A percentile compares a stretch with the other conserved stretches of the same genome.
Conservation (phyloP, 2,329 filamentous ascomycete genomes). For the Plenodomus lindquistii region DNA sequence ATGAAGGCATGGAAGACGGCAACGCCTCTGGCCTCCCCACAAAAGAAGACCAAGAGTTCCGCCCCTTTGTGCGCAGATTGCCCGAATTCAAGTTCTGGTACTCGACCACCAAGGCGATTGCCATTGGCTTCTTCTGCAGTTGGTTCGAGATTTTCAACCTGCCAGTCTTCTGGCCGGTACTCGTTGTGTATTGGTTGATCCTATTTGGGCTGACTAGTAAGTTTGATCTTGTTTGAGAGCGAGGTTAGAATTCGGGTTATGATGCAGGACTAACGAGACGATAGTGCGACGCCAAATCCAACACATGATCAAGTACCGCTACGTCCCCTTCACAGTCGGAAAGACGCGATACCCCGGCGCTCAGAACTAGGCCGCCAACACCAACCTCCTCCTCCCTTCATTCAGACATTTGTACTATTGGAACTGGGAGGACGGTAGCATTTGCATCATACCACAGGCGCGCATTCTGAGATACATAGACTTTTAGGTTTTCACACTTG, state of each 20-base stretch:
- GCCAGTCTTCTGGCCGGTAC: constrained; percentile 97
- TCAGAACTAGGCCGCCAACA: constrained; percentile 23
- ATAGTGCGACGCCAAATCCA: constrained; percentile 98
- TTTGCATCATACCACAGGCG: neutral
- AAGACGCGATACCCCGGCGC: constrained; percentile 59
- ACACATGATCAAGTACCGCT: constrained; percentile 99
- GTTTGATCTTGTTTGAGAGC: constrained; percentile 48
- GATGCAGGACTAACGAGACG: constrained; percentile 4
- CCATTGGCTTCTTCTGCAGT: constrained; percentile 81
- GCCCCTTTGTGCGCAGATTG: constrained; percentile 91
- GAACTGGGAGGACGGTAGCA: constrained; percentile 1
- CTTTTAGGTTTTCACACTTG: neutral
- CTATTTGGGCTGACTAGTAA: constrained; percentile 92
- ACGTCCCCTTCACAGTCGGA: constrained; percentile 89
- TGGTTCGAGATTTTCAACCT: constrained; percentile 96
- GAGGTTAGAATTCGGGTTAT: neutral
- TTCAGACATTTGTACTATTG: no score
- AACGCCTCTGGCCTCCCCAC: constrained; percentile 77
- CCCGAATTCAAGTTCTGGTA: constrained; percentile 99
- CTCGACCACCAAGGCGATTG: constrained; percentile 83
- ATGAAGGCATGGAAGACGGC: constrained; percentile 96
- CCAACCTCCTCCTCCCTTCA: neutral
- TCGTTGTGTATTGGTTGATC: constrained; percentile 99
- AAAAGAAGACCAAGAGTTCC: constrained; percentile 96
- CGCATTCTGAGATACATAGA: neutral